These are phyloP conservation scores for Boletus rubropictus DNA, from an alignment of 768 basidiomycete species.

Conservation along the genomic window DNA sequence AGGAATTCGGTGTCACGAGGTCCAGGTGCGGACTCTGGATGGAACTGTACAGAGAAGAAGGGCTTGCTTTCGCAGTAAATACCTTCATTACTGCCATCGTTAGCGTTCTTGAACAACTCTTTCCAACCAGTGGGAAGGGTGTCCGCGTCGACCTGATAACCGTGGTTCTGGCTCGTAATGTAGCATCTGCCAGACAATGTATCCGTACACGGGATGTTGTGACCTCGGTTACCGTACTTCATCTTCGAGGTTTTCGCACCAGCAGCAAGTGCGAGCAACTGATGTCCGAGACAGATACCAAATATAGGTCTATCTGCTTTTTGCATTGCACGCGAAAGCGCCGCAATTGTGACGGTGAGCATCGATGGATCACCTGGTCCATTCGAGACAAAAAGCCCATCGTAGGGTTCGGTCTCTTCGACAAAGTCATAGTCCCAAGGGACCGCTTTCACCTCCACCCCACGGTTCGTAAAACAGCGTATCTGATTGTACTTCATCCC, in stretches of 20 bases:
- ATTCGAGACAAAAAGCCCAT: conserved; percentile 95
- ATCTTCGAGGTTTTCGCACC: conserved; percentile 96
- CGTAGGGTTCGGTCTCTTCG: conserved; percentile 72
- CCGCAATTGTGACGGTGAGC: conserved; percentile 63
- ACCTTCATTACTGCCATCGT: conserved; percentile 96
- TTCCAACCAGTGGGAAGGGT: conserved; percentile 84
- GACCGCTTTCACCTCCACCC: conserved; percentile 93
- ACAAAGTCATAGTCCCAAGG: conserved; percentile 96
- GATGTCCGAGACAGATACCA: conserved; percentile 98
- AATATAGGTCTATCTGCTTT: conserved; percentile 84
- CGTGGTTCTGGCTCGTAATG: conserved; percentile 99
- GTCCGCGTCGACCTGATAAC: conserved; percentile 84
- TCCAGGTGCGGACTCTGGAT: conserved; percentile 95
- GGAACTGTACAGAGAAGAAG: conserved; percentile 99
- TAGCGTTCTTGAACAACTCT: conserved; percentile 93
- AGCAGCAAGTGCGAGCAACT: conserved; percentile 89
- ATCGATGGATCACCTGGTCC: conserved; percentile 95
- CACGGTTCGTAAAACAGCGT: conserved; percentile 87
- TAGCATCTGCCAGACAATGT: conserved; percentile 92
- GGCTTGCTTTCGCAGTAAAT: conserved; percentile 91
- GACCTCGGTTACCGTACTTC: conserved; percentile 99
- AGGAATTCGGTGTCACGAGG: conserved; percentile 98
- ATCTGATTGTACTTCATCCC: conserved; percentile 99
- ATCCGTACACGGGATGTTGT: conserved; percentile 97
- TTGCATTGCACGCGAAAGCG: conserved; percentile 61